Conservation (phyloP, 1,284 basidiomycete genomes). For the Melampsora larici-populina region DNA sequence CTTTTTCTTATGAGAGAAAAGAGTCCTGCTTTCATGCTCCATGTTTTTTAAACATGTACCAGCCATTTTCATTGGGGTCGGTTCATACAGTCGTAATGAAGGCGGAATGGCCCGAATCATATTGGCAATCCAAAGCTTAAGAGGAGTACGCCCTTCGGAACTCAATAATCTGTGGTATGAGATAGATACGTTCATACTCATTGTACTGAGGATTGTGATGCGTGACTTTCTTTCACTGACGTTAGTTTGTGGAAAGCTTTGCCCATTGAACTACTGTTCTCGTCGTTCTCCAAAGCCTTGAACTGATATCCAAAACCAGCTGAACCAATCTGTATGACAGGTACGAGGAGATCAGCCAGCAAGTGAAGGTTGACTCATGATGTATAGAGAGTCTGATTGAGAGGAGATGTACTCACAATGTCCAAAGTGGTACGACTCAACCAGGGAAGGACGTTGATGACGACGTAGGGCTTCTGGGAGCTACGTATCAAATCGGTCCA, state of each 20-base stretch:
- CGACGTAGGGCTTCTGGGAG: neutral
- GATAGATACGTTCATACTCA: neutral
- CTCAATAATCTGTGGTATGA: neutral
- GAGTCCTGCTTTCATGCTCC: constrained; percentile 36
- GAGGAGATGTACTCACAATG: neutral
- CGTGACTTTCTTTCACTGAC: neutral
- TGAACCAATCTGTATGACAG: neutral
- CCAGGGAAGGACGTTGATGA: constrained; percentile 13
- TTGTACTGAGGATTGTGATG: neutral
- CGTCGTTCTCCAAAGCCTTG: neutral
- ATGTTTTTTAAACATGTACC: constrained; percentile 55
- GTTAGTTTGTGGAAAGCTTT: neutral
- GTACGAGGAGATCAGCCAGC: neutral
- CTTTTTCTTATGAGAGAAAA: constrained; percentile 9
- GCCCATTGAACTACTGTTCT: neutral
- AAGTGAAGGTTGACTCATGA: neutral
- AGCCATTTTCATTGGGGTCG: constrained; percentile 58
- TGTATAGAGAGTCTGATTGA: neutral
- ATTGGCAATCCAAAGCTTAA: neutral
- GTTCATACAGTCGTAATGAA: neutral
- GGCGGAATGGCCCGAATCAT: neutral
- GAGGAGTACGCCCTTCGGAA: neutral
- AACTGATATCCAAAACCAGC: constrained; percentile 10
- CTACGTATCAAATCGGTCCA: neutral
- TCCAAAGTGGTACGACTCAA: neutral